These are phyloP conservation scores for Mortierella sp. DNA, from an alignment of 371 early-diverging fungal species.

Conservation along the genomic window DNA sequence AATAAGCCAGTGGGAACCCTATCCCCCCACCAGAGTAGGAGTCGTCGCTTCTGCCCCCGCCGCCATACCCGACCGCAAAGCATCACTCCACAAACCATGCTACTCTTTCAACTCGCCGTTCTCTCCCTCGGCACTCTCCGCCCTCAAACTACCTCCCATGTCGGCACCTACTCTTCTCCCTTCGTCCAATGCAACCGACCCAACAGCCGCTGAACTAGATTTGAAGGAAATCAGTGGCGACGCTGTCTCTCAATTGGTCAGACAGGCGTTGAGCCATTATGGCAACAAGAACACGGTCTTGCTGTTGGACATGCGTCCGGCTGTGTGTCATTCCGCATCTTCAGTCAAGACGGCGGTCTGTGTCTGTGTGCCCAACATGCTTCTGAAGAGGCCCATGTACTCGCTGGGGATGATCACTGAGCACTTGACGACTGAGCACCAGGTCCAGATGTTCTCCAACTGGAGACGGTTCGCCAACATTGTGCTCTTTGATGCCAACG, in stretches of 20 bases:
- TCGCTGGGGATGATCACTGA: slow-evolving; percentile 69
- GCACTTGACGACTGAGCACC: slow-evolving; percentile 63
- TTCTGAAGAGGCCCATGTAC: slow-evolving; percentile 71
- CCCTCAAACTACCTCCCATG: slow-evolving; percentile 19
- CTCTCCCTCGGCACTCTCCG: slow-evolving; percentile 20
- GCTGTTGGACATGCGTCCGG: slow-evolving; percentile 69
- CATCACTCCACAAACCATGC: slow-evolving; percentile 9
- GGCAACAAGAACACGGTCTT: slow-evolving; percentile 41
- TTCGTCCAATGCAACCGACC: slow-evolving; percentile 1
- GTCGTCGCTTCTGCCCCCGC: not conserved
- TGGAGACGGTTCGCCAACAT: slow-evolving; percentile 66
- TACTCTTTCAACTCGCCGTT: slow-evolving; percentile 20
- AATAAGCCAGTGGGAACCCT: slow-evolving; percentile 39
- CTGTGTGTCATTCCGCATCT: slow-evolving; percentile 62
- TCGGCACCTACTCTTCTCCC: slow-evolving; percentile 23
- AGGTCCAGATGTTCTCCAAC: slow-evolving; percentile 55
- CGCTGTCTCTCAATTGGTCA: slow-evolving; percentile 29
- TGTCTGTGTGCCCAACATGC: slow-evolving; percentile 71
- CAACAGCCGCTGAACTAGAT: slow-evolving; percentile 13
- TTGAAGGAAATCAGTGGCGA: slow-evolving; percentile 23
- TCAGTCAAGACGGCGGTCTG: slow-evolving; percentile 64
- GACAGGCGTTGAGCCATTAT: not conserved
- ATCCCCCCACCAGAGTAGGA: slow-evolving; percentile 15
- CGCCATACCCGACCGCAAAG: not conserved
- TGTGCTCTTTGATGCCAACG: slow-evolving; percentile 69